Evolutionary conservation across 169 alveolate genomes (phyloP).

Genomic region (Perkinsus olseni): DNA sequence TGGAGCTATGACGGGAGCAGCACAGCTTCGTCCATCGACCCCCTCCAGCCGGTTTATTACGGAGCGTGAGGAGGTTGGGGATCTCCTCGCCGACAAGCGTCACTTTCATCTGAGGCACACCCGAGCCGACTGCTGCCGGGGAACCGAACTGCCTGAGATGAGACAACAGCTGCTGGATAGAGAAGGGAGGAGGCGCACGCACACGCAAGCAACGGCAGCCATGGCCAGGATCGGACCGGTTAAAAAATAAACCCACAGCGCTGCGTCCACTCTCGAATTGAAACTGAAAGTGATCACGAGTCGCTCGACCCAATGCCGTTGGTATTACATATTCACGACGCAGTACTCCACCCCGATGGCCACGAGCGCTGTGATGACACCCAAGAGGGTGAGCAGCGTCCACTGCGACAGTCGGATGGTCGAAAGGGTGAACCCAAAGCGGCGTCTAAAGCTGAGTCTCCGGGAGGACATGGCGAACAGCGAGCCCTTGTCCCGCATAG

Average conservation of each 20-base stretch:
- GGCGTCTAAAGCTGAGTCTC: neutral
- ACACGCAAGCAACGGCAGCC: neutral
- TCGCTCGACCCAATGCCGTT: neutral
- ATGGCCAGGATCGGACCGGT: neutral
- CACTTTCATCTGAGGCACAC: constrained; percentile 60
- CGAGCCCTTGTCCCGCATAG: neutral
- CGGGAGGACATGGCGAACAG: neutral
- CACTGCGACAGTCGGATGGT: constrained; percentile 25
- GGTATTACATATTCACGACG: neutral
- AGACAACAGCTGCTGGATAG: neutral
- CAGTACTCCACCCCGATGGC: constrained; percentile 25
- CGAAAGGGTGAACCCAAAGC: neutral
- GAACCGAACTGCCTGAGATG: neutral
- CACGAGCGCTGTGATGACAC: constrained; percentile 39
- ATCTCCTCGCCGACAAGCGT: constrained; percentile 52
- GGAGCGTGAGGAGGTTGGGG: constrained; percentile 39
- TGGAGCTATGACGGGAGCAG: no score
- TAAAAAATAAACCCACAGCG: neutral
- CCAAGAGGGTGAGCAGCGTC: constrained; percentile 41
- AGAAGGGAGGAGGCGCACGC: neutral
- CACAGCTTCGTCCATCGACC: no score
- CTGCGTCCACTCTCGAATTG: neutral
- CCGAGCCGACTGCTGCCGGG: constrained; percentile 52
- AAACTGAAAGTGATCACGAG: neutral
- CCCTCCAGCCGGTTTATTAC: constrained; percentile 3